phyloP scores from a whole-genome alignment of 371 early-diverging fungal species.

The Synchytrium microbalum region DNA sequence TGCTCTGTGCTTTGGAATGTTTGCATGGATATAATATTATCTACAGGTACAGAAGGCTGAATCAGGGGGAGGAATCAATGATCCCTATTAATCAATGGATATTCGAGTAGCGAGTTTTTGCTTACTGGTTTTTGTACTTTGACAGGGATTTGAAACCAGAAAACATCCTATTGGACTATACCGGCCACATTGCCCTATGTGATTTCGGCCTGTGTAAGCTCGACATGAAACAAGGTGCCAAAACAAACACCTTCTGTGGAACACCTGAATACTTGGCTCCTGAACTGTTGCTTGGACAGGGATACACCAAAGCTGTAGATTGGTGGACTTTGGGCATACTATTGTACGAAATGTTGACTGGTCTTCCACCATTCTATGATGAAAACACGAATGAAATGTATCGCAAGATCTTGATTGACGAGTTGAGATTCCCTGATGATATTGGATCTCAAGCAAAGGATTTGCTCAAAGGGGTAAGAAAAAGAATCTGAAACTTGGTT shows the following conservation, averaged over 20 bases:
- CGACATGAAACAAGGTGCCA: slow-evolving; percentile 50
- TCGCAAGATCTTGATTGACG: slow-evolving; percentile 78
- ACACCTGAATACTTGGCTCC: slow-evolving; percentile 87
- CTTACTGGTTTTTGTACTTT: too few relatives aligned
- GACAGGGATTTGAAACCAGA: slow-evolving; percentile 87
- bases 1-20: slow-evolving; percentile 78
- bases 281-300: slow-evolving; percentile 77
- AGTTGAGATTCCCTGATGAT: slow-evolving; percentile 77
- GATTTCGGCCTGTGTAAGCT: slow-evolving; percentile 98
- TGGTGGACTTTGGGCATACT: slow-evolving; percentile 97
- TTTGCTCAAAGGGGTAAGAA: slow-evolving; percentile 59
- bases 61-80: too few relatives aligned
- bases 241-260: slow-evolving; percentile 86
- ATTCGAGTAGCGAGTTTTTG: too few relatives aligned
- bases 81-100: too few relatives aligned
- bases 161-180: slow-evolving; percentile 90
- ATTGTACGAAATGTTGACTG: slow-evolving; percentile 92
- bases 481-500: slow-evolving; percentile 25
- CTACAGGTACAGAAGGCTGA: slow-evolving; percentile 46
- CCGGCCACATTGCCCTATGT: slow-evolving; percentile 94
- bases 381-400: slow-evolving; percentile 95
- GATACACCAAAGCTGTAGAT: slow-evolving; percentile 90
- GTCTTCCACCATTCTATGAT: slow-evolving; percentile 92
- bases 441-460: slow-evolving; percentile 55
- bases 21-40: slow-evolving; percentile 82